Percentiles rank a stretch among this genome's conserved stretches.
phyloP scores from a whole-genome alignment of 306 rosid species.

The Ammopiptanthus mongolicus region DNA sequence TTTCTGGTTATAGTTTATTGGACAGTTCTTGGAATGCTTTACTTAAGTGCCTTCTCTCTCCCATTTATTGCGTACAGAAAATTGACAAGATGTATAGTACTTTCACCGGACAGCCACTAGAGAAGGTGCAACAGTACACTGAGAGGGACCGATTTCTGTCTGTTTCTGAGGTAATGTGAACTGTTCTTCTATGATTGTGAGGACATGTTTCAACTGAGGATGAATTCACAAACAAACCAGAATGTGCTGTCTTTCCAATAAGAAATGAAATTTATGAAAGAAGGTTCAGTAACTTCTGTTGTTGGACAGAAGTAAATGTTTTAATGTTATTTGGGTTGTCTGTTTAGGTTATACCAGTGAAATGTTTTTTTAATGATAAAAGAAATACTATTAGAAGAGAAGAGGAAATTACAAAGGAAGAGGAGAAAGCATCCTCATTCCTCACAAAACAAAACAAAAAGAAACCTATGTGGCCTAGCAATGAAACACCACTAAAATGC shows the following conservation, averaged over 20 bases:
- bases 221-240: not conserved
- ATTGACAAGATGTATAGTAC: constrained; percentile 81
- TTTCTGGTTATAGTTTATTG: not conserved
- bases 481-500: not conserved
- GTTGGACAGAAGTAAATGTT: not conserved
- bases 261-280: not conserved
- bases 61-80: constrained; percentile 56
- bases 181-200: not conserved
- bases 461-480: not conserved
- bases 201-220: not conserved
- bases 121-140: constrained; percentile 83
- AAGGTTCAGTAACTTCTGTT: not conserved
- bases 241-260: not conserved
- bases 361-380: not conserved
- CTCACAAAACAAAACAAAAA: not conserved
- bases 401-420: not conserved
- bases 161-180: constrained; percentile 70
- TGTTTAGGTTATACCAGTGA: not conserved
- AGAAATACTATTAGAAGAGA: too few species aligned
- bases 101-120: constrained; percentile 84
- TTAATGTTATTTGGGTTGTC: not conserved
- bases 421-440: not conserved
- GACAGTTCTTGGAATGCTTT: not conserved
- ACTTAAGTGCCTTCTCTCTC: constrained; percentile 8
- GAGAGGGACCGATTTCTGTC: constrained; percentile 92